Evolutionary conservation across 352 stramenopile genomes (phyloP).

Genomic region (Globisporangium perplexum): DNA sequence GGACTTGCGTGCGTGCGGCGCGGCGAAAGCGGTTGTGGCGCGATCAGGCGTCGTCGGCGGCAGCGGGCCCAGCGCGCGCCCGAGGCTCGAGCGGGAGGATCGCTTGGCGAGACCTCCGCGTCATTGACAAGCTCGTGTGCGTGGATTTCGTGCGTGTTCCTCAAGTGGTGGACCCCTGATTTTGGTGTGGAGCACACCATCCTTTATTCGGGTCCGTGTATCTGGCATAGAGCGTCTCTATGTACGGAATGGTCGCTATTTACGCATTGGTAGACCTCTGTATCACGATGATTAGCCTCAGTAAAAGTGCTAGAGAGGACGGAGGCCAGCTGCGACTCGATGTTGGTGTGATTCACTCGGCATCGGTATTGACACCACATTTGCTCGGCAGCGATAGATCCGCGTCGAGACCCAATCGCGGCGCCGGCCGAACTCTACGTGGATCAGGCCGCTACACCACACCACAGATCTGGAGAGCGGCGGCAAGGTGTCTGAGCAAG

Average conservation of each 20-base stretch:
- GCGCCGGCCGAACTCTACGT: not conserved
- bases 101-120: not conserved
- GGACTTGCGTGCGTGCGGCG: constrained; percentile 3
- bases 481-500: too few species aligned
- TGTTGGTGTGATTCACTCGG: not conserved
- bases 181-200: not conserved
- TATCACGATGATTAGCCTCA: not conserved
- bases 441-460: not conserved
- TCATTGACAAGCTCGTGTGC: not conserved
- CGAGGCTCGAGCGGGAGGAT: not conserved
- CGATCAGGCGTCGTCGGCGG: too few species aligned
- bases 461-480: too few species aligned
- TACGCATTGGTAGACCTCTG: too few species aligned
- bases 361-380: too few species aligned
- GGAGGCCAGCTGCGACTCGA: not conserved
- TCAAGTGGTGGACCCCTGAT: not conserved
- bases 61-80: too few species aligned
- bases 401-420: not conserved
- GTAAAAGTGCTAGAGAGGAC: not conserved
- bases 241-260: too few species aligned
- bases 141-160: not conserved
- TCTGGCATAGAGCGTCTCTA: too few species aligned
- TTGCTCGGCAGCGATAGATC: not conserved
- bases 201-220: too few species aligned
- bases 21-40: constrained; percentile 9